Percentiles rank a stretch among this genome's conserved stretches.
Conservation (phyloP, 2,329 filamentous ascomycete species). For the Capronia coronata region DNA sequence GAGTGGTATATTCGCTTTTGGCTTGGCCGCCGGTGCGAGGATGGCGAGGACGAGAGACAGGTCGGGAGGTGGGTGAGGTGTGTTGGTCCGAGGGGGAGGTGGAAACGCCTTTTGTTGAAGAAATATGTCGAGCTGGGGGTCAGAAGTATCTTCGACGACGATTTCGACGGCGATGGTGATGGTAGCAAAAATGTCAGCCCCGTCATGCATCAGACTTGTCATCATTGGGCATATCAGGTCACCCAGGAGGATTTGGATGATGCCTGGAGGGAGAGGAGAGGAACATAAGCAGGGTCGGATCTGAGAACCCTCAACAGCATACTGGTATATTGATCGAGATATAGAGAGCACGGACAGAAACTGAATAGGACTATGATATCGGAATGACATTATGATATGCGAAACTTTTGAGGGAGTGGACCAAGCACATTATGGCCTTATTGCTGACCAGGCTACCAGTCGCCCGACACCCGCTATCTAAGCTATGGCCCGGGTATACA, state of each 20-base stretch:
- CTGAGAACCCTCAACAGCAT: no score
- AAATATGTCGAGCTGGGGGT: constrained; percentile 47
- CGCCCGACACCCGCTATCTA: not conserved
- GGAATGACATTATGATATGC: not conserved
- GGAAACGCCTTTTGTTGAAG: constrained; percentile 48
- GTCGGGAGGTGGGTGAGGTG: constrained; percentile 48
- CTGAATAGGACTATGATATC: no score
- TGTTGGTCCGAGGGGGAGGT: constrained; percentile 46
- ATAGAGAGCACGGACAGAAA: no score
- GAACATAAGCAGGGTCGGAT: no score
- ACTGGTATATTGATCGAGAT: no score
- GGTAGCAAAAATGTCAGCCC: constrained; percentile 41
- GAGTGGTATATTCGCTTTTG: constrained; percentile 53
- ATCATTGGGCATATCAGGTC: constrained; percentile 52
- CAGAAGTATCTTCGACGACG: constrained; percentile 42
- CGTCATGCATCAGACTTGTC: constrained; percentile 52
- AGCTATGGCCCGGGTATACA: not conserved
- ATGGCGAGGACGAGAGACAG: constrained; percentile 50
- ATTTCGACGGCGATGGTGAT: constrained; percentile 14
- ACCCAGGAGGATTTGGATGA: constrained; percentile 46
- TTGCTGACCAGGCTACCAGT: not conserved
- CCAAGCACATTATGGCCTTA: not conserved
- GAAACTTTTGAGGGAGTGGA: not conserved
- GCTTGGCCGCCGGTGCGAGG: constrained; percentile 45
- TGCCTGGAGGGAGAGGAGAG: constrained; percentile 36